Evolutionary conservation across 176 grass and related monocot genomes (phyloP), one percentile per base, ranked within the genome.

Genomic region (Puccinellia tenuiflora): DNA sequence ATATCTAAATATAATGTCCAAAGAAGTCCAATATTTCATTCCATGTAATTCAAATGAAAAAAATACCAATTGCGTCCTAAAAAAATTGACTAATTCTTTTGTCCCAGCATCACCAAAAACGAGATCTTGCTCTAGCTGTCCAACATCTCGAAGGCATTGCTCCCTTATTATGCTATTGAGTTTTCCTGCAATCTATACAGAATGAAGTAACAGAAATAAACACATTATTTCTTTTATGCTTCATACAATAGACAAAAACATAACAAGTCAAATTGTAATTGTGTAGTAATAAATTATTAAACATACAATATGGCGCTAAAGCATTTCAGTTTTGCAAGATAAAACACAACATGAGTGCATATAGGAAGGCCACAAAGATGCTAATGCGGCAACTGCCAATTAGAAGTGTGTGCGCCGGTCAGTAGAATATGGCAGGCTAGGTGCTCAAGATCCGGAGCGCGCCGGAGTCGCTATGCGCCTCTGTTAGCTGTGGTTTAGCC

Each of bases 71-170:
- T 89, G 88, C 47, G 89, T 96, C 77, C 93, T 90, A 51, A 98
- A 85, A 88, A 95, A 98, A 81, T 93, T 95, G 68, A 98, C 96
- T 87, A 98, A 75, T 70, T 98, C 96, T 70, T 92, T 96, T 31
- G 96, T 96, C 66, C 89, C 93, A 81, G 93, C 91, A 90, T 95
- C 87, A 39, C 96, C 96, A 85, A 96, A 98, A 21, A 95, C 96
- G 75, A 98, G 90, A 95, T 98, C 91, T 90, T 98, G 96, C 59
- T 98, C 91, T 72, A 98, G 73, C 34, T 96, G 89, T 79, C 96
- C 96, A 83, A 98, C 86, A 88, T 96, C 91, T 77, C 89, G 82
- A 85, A 98, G 93, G 33, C 56, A 76, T 87, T 95, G 93, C 37
- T 98, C 93, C 90, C 83, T 88, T 85, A 98, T 96, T 84, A 95